Evolutionary conservation across 2,329 filamentous ascomycete genomes (phyloP), one percentile per base, ranked within the genome.

Genomic region (Aspergillus carbonarius): DNA sequence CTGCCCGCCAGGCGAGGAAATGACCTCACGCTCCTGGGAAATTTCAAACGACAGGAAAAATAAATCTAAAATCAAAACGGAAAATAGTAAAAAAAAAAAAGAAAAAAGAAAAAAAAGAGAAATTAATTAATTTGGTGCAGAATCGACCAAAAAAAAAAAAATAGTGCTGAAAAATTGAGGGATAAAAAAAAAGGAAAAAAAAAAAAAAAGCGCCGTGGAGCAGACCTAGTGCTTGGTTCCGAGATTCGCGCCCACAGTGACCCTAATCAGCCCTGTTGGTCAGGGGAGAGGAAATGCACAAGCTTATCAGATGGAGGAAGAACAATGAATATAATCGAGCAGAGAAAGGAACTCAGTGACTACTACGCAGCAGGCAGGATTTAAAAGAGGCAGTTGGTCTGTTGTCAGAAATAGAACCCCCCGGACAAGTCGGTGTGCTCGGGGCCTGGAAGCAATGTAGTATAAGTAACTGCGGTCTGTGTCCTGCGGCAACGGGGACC

Each of bases 151-250:
- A 23, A 27, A 49, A 15, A 18, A 39, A 15, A 37, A 55, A 54
- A 48, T 20, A 13, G n/a, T 39, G 35, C 30, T 32, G 10, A 32
- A 59, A 44, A 58, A 49, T 32, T 55, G 50, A 13, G 30, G 47
- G 20, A 47, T 37, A 20, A 40, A 47, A 39, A 49, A 56, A 50
- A 40, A 23, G 23, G 30, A 53, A 44, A 55, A 30, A 49, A 35
- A 53, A 44, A 55, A 30, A 49, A 32, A 55, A 39, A 25, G 49
- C 37, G 34, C 32, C 55, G 60, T 57, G 60, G 55, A 58, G 57
- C 46, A 56, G 51, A 30, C 34, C 57, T 48, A 60, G 60, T 60
- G 57, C 55, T 55, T 58, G 63, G 63, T 65, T 65, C 63, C 63
- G 61, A 63, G 61, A 62, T 59, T 62, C 61, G 55, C 50, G 44